phyloP scores from a whole-genome alignment of 2,329 filamentous ascomycete species.

The Cucurbitaria berberidis region DNA sequence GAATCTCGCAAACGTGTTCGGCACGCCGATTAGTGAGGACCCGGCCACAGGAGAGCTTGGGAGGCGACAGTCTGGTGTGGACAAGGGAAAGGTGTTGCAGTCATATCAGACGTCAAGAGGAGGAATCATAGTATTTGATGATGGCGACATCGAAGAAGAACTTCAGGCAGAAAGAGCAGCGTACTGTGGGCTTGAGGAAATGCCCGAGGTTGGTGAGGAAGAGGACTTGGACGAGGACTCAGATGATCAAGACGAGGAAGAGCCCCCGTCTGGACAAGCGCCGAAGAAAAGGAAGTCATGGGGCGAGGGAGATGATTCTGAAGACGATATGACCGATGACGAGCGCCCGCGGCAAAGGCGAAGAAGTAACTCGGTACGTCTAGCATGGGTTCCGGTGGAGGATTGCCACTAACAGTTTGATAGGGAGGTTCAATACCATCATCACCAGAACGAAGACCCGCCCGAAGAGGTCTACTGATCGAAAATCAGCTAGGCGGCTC shows the following conservation, averaged over 20 bases:
- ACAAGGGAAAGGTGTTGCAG: slow-evolving; percentile 72
- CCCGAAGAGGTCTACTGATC: slow-evolving; percentile 62
- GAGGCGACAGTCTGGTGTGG: slow-evolving; percentile 69
- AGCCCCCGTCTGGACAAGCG: slow-evolving; percentile 45
- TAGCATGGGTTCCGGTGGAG: slow-evolving; percentile 1
- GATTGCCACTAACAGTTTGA: slow-evolving; percentile 32
- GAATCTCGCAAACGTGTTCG: slow-evolving; percentile 95
- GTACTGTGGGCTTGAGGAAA: slow-evolving; percentile 83
- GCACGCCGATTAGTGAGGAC: slow-evolving; percentile 59
- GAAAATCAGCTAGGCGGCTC: slow-evolving; percentile 41
- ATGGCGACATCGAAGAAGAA: slow-evolving; percentile 91
- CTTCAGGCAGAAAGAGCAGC: slow-evolving; percentile 76
- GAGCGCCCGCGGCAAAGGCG: slow-evolving; percentile 79
- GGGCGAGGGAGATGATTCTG: slow-evolving; percentile 66
- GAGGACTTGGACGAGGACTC: slow-evolving; percentile 66
- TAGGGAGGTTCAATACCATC: slow-evolving; percentile 66
- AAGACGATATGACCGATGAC: slow-evolving; percentile 70
- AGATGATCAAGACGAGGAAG: slow-evolving; percentile 46
- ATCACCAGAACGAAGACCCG: slow-evolving; percentile 67
- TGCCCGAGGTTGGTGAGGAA: slow-evolving; percentile 85
- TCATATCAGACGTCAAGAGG: slow-evolving; percentile 79
- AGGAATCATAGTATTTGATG: slow-evolving; percentile 92
- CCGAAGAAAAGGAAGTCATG: slow-evolving; percentile 51
- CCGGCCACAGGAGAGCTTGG: slow-evolving; percentile 55
- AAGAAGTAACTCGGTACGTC: slow-evolving; percentile 84